Evolutionary conservation across 1,284 basidiomycete species (phyloP).

Genomic region (Filobasidium uniguttulatum): DNA sequence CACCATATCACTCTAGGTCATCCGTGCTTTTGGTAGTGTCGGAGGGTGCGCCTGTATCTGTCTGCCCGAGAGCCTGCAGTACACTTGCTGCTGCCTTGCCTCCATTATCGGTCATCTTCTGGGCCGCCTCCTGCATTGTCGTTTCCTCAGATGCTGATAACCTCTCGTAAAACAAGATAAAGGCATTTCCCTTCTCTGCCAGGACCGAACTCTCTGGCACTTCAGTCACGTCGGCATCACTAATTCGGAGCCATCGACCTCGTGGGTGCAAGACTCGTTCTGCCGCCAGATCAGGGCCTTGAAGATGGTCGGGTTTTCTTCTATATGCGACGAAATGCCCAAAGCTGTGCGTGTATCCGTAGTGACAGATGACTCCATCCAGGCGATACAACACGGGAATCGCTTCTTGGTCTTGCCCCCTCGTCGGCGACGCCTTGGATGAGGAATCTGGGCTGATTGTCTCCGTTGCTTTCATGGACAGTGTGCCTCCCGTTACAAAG

Average conservation of each 20-base stretch:
- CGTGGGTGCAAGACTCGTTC: not conserved
- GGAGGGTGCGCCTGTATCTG: too few species aligned
- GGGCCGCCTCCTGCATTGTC: not conserved
- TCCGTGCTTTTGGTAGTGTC: too few species aligned
- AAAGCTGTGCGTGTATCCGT: slow-evolving; percentile 64
- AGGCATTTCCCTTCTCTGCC: slow-evolving; percentile 44
- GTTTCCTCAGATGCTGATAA: slow-evolving; percentile 27
- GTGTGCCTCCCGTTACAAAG: slow-evolving; percentile 59
- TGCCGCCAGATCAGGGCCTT: not conserved
- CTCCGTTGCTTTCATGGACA: slow-evolving; percentile 41
- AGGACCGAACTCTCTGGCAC: slow-evolving; percentile 61
- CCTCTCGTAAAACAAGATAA: slow-evolving; percentile 84
- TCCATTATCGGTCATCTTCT: not conserved
- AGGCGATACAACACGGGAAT: slow-evolving; percentile 57
- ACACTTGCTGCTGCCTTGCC: too few species aligned
- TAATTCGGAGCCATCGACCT: slow-evolving; percentile 61
- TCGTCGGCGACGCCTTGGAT: slow-evolving; percentile 2
- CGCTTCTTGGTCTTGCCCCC: too few species aligned
- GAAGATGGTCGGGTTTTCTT: slow-evolving; percentile 48
- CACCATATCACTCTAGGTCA: too few species aligned
- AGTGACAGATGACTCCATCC: slow-evolving; percentile 71
- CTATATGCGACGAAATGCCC: slow-evolving; percentile 84
- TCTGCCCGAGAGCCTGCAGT: too few species aligned
- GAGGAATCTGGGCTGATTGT: too few species aligned
- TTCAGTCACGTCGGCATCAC: slow-evolving; percentile 67